Evolutionary conservation across 805 yeast genomes (phyloP).

Genomic region (Zygotorulaspora chibaensis): DNA sequence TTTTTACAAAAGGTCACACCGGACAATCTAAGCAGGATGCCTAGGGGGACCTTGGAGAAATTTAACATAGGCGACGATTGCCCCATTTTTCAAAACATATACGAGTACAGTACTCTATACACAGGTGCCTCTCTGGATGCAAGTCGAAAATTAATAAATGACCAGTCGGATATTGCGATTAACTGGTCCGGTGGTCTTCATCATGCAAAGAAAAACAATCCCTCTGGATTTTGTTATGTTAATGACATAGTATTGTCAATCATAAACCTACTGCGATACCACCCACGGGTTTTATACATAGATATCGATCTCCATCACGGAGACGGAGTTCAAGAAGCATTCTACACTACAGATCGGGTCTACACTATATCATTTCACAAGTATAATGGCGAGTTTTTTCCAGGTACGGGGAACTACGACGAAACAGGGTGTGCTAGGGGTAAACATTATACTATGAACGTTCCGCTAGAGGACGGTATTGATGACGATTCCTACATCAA

Average conservation of each 20-base stretch:
- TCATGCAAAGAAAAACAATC: slow-evolving; percentile 87
- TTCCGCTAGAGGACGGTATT: slow-evolving; percentile 87
- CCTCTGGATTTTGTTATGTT: slow-evolving; percentile 86
- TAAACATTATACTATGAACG: slow-evolving; percentile 77
- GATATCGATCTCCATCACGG: slow-evolving; percentile 94
- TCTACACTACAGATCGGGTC: slow-evolving; percentile 85
- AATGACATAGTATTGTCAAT: slow-evolving; percentile 88
- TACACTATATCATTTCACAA: slow-evolving; percentile 90
- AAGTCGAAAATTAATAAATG: slow-evolving; percentile 72
- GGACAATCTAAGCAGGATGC: slow-evolving; percentile 55
- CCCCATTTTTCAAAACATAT: slow-evolving; percentile 76
- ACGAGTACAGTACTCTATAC: slow-evolving; percentile 69
- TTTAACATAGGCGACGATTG: slow-evolving; percentile 97
- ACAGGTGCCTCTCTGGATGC: slow-evolving; percentile 93
- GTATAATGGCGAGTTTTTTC: slow-evolving; percentile 84
- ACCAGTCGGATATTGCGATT: slow-evolving; percentile 86
- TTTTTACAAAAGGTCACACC: slow-evolving; percentile 76
- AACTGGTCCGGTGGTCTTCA: slow-evolving; percentile 93
- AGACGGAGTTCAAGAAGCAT: slow-evolving; percentile 93
- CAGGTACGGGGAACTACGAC: slow-evolving; percentile 84
- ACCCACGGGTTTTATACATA: slow-evolving; percentile 80
- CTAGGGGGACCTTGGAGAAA: slow-evolving; percentile 45
- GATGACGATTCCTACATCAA: slow-evolving; percentile 66
- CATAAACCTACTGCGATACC: slow-evolving; percentile 70
- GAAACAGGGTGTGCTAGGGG: slow-evolving; percentile 85